Conservation (phyloP, 208 protist genomes). For the Trypanosoma vivax region DNA sequence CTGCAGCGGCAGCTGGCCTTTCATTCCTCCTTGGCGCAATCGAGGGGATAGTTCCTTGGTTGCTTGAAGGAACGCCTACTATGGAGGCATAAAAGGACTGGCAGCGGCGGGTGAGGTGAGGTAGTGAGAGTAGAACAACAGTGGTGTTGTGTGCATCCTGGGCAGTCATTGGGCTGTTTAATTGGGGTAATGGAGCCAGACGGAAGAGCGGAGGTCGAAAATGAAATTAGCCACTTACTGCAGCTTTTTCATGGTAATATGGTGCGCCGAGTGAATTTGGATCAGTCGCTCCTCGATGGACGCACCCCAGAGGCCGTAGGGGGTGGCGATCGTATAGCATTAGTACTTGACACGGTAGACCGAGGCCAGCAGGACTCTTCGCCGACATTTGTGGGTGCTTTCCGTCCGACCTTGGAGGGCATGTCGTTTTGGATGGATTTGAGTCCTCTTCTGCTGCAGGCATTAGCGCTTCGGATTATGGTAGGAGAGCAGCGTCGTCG, state of each 20-base stretch:
- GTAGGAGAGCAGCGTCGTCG: conserved; percentile 16
- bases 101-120: no score
- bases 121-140: no score
- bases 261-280: conserved; percentile 1
- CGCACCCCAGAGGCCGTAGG: conserved; percentile 4
- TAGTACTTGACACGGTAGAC: conserved; percentile 11
- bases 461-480: conserved; percentile 12
- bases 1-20: no score
- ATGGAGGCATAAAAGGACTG: no score
- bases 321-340: conserved; percentile 12
- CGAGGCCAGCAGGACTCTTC: neutral
- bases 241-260: conserved; percentile 14
- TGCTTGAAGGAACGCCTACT: no score
- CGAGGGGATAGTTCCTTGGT: no score
- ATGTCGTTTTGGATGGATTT: conserved; percentile 10
- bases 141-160: no score
- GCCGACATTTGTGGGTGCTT: no score
- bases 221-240: conserved; percentile 17
- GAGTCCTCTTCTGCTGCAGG: conserved; percentile 15
- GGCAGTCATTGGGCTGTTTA: no score
- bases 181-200: neutral
- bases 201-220: conserved; percentile 1
- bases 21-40: no score
- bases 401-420: neutral
- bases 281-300: conserved; percentile 11